Conservation (phyloP, 2,329 filamentous ascomycete species). For the Trichophyton simii region DNA sequence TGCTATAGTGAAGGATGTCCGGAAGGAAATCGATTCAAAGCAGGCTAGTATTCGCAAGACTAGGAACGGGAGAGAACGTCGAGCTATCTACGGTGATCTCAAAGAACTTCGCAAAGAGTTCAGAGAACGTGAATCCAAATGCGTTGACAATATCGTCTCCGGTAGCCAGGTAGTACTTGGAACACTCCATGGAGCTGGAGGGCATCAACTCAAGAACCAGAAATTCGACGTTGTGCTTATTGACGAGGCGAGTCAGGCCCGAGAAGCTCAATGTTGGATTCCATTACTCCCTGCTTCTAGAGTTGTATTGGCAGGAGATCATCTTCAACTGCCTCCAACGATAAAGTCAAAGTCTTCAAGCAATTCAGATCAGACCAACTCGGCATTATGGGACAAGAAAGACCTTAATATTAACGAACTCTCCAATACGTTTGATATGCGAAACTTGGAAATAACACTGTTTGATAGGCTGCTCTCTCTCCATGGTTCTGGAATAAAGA, state of each 20-base stretch:
- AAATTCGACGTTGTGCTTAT: slow-evolving; percentile 89
- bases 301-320: slow-evolving; percentile 83
- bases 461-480: slow-evolving; percentile 78
- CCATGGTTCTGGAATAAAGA: slow-evolving; percentile 73
- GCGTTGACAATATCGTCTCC: slow-evolving; percentile 61
- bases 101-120: slow-evolving; percentile 81
- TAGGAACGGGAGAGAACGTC: slow-evolving; percentile 63
- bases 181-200: slow-evolving; percentile 83
- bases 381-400: slow-evolving; percentile 31
- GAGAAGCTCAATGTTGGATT: slow-evolving; percentile 97
- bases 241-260: slow-evolving; percentile 87
- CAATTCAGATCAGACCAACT: slow-evolving; percentile 20
- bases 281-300: slow-evolving; percentile 68
- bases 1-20: slow-evolving; percentile 76
- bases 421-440: slow-evolving; percentile 25
- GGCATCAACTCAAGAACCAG: slow-evolving; percentile 65
- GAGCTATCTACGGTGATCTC: slow-evolving; percentile 71
- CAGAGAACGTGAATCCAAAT: slow-evolving; percentile 68
- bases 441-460: slow-evolving; percentile 67
- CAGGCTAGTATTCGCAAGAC: slow-evolving; percentile 82
- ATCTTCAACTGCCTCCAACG: slow-evolving; percentile 85
- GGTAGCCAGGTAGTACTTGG: slow-evolving; percentile 80
- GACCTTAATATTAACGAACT: slow-evolving; percentile 29
- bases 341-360: slow-evolving; percentile 57
- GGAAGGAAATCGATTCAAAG: slow-evolving; percentile 84